Percentiles rank a stretch among this genome's conserved stretches.
These are phyloP conservation scores for Talaromyces sp. DNA, from an alignment of 2,329 filamentous ascomycete species.

Conservation along the genomic window DNA sequence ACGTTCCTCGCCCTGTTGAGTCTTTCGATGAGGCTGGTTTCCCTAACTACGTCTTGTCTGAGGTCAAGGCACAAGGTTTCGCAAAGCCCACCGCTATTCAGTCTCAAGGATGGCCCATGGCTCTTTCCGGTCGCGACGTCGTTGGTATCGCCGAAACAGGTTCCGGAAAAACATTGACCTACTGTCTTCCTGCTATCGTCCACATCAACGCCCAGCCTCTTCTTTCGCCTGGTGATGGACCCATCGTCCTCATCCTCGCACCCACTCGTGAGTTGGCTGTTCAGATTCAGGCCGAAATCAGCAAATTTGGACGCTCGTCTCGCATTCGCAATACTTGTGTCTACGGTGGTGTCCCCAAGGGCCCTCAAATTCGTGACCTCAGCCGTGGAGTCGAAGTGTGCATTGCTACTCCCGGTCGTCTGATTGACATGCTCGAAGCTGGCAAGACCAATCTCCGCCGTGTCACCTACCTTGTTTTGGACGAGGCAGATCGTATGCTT, in stretches of 20 bases:
- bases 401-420: slow-evolving; percentile 94
- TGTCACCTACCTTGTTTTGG: slow-evolving; percentile 95
- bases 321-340: slow-evolving; percentile 98
- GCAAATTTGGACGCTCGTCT: slow-evolving; percentile 96
- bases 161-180: slow-evolving; percentile 97
- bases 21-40: slow-evolving; percentile 98
- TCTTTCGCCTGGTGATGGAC: slow-evolving; percentile 88
- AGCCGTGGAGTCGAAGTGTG: slow-evolving; percentile 94
- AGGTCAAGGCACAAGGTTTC: slow-evolving; percentile 98
- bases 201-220: slow-evolving; percentile 99
- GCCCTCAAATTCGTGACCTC: slow-evolving; percentile 92
- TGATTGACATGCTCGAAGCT: slow-evolving; percentile 97
- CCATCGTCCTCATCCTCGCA: slow-evolving; percentile 92
- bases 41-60: slow-evolving; percentile 93
- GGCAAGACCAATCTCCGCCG: slow-evolving; percentile 97
- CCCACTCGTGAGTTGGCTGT: slow-evolving; percentile 97
- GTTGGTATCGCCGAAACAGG: slow-evolving; percentile 99
- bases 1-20: slow-evolving; percentile 90
- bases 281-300: slow-evolving; percentile 97
- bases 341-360: slow-evolving; percentile 98
- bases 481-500: slow-evolving; percentile 98
- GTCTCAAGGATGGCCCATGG: slow-evolving; percentile 98
- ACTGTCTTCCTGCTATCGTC: slow-evolving; percentile 95
- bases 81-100: slow-evolving; percentile 91
- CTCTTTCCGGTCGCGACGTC: slow-evolving; percentile 93